phyloP scores from a whole-genome alignment of 176 grass and related monocot species.

The Secale cereale region DNA sequence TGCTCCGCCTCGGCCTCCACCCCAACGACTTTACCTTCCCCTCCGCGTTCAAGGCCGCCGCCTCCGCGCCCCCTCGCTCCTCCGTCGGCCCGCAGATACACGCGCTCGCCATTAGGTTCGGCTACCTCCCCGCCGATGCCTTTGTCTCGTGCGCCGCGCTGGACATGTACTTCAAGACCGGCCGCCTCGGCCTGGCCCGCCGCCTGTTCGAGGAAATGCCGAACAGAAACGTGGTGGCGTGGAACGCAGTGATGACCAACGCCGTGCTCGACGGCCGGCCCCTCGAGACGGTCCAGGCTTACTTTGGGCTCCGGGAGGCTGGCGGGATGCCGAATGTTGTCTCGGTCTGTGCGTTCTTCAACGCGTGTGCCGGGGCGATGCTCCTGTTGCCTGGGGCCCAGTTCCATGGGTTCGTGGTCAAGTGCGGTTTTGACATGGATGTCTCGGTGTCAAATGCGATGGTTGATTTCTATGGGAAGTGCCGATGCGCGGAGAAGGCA shows the following conservation, averaged over 20 bases:
- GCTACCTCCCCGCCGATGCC: conserved; percentile 40
- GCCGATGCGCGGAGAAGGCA: conserved; percentile 35
- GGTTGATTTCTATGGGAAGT: conserved; percentile 84
- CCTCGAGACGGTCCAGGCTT: conserved; percentile 48
- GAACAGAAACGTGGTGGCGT: conserved; percentile 51
- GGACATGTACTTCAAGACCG: conserved; percentile 89
- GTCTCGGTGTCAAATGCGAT: conserved; percentile 59
- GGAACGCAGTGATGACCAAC: conserved; percentile 81
- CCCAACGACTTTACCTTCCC: conserved; percentile 92
- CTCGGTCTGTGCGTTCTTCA: conserved; percentile 75
- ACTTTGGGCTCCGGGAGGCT: conserved; percentile 40
- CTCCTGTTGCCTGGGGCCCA: conserved; percentile 46
- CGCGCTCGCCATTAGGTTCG: conserved; percentile 43
- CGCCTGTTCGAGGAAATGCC: conserved; percentile 76
- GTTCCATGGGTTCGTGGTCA: conserved; percentile 56
- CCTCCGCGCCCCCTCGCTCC: background rate
- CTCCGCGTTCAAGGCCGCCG: conserved; percentile 67
- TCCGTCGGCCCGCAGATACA: conserved; percentile 27
- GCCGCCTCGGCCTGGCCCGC: conserved; percentile 28
- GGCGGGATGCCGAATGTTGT: conserved; percentile 43
- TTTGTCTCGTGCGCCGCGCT: conserved; percentile 73
- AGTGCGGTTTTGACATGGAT: conserved; percentile 38
- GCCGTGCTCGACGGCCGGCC: conserved; percentile 49
- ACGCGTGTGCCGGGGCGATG: conserved; percentile 43
- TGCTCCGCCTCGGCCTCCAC: conserved; percentile 61